Evolutionary conservation across 2,329 filamentous ascomycete species (phyloP).

Genomic region (Annulohypoxylon truncatum): DNA sequence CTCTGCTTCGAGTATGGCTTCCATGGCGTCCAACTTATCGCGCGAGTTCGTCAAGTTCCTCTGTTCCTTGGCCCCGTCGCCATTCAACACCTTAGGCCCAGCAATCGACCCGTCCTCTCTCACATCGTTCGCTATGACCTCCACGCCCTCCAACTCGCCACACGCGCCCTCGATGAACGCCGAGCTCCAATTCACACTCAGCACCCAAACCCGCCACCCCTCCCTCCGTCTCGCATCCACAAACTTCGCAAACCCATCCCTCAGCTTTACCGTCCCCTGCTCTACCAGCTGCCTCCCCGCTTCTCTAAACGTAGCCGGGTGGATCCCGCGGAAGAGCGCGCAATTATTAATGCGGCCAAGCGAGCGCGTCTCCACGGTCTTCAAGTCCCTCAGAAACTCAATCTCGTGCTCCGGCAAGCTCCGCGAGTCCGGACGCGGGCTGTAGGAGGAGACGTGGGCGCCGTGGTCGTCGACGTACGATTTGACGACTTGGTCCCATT

Average conservation of each 20-base stretch:
- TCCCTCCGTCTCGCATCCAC: conserved; percentile 34
- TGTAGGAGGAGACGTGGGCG: conserved; percentile 52
- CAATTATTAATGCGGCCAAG: conserved; percentile 57
- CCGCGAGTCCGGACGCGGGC: conserved; percentile 50
- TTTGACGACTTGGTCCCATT: conserved; percentile 60
- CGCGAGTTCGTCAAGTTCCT: conserved; percentile 54
- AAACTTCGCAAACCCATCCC: conserved; percentile 56
- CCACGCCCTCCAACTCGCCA: conserved; percentile 47
- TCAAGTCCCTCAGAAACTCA: conserved; percentile 57
- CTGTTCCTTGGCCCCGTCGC: conserved; percentile 36
- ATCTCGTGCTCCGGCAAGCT: conserved; percentile 54
- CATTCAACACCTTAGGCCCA: conserved; percentile 53
- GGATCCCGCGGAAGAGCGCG: conserved; percentile 59
- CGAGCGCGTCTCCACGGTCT: conserved; percentile 59
- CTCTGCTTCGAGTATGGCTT: conserved; percentile 46
- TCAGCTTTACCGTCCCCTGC: conserved; percentile 51
- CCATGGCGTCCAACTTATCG: conserved; percentile 60
- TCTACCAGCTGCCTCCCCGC: conserved; percentile 55
- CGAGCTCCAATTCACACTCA: conserved; percentile 65
- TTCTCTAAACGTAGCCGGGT: conserved; percentile 47
- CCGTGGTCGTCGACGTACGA: conserved; percentile 59
- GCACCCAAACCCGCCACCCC: conserved; percentile 56
- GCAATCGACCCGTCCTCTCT: conserved; percentile 54
- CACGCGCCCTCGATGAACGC: conserved; percentile 61
- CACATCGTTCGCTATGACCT: conserved; percentile 60